Base-by-base conservation (phyloP, 2,329 filamentous ascomycete genomes). In the Ophiostoma quercus region DNA sequence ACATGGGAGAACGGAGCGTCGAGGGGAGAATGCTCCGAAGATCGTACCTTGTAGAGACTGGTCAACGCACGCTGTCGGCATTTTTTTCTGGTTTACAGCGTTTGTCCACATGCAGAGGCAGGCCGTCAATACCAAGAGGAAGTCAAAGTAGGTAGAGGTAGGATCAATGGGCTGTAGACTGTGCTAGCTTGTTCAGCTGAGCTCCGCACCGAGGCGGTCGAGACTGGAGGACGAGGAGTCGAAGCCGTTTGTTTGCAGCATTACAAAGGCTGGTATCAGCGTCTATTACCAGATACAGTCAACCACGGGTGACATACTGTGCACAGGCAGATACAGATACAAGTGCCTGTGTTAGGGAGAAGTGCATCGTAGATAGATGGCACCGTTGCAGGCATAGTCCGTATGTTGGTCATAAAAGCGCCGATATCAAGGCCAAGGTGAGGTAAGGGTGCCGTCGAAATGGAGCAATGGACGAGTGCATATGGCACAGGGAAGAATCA, bases 11-110 rank as follows among this genome's bases (percentile, higher is more conserved):
- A 41, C 39, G 39, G n/a, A 5, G 51, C 51, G 25, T 25, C 51
- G n/a, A 57, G 51, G 51, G 51, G 51, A 57, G 8, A 57, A 57
- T 57, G 51, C 51, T 57, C 51, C 51, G 51, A 57, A 57, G 22
- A 22, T 25, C 22, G 51, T 57, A 12, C 51, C 22, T 22, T 57
- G 8, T 12, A 25, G 51, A 25, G n/a, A 12, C n/a, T 29, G 22
- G 51, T 57, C 19, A 4, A 47, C 16, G 43, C 43, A 16, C 16
- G 43, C 43, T 47, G 16, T 41, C 39, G 39, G 39, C 11, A 41
- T 12, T 41, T 41, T 39, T 39, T 41, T 41, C 39, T 41, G 39
- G 39, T 41, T 14, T 41, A 41, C 39, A 19, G 19, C 6, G 43
- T 47, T 7, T 47, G 43, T 47, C 43, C 16, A 47, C 43, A 47